Evolutionary conservation across 805 yeast species (phyloP), one percentile per base, ranked within the genome.

Genomic region (Ogataea salicorniae): DNA sequence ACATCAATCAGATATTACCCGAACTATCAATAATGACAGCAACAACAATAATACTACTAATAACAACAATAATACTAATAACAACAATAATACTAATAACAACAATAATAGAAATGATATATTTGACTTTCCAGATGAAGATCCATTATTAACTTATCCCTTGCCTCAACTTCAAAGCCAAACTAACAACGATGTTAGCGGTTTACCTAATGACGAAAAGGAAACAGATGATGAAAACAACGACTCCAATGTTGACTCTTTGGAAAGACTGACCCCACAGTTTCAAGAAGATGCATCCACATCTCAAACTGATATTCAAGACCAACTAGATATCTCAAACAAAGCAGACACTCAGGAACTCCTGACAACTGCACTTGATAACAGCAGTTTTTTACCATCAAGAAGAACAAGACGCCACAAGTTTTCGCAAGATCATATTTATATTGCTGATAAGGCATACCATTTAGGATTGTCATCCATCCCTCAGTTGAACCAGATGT

Each of bases 371-470:
- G 6, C 3, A 29, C 7, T 13, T 14, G 42, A 20, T 4, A 7
- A 20, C 37, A 13, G 6, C 37, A 13, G 6, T 22, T 20, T n/a
- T 16, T 13, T 11, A 20, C 16, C 18, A 20, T 15, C 40, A 6
- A 55, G 64, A 42, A 50, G 67, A 39, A 57, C 64, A 2, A 48
- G 69, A 41, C 53, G 57, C 2, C 64, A 60, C 38, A 63, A 58
- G 37, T 66, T 64, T 41, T 58, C 67, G 2, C 70, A 66, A 46
- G 62, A 62, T 35, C 69, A 68, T 48, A 67, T 68, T 1, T 68
- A 66, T 47, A 58, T 67, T 11, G 63, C 68, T 2, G 71, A 68
- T 45, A 55, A 61, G 3, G 69, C 69, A 3, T 62, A 57, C 11
- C 60, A 61, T 46, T 49, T 67, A 2, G 71, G 71, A 4, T 48